Base-by-base conservation (phyloP, 2,329 filamentous ascomycete genomes). In the Trichoderma lentiforme region DNA sequence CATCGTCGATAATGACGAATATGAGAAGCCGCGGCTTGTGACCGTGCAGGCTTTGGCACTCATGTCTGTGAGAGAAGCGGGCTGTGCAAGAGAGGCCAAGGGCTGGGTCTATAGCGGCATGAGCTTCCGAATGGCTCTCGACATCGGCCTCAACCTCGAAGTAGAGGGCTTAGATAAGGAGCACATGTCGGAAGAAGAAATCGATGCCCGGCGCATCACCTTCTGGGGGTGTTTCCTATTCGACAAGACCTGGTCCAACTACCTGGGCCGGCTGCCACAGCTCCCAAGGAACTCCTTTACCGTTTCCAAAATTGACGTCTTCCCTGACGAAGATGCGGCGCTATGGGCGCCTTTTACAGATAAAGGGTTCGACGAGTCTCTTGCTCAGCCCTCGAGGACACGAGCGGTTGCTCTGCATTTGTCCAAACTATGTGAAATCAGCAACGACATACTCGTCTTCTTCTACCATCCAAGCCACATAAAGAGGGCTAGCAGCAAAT, bases 141-240 rank as follows among this genome's bases (percentile, higher is more conserved):
- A 99, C 77, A 88, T 99, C 74, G 96, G 96, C 0, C 85, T 99
- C 68, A 97, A 98, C 77, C 88, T 98, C 21, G 93, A 97, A 78
- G 89, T 92, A 1, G 88, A 89, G 21, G 89, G 89, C 9, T 86
- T 93, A 72, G 88, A 87, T 72, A 86, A 84, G 72, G 85, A 87
- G 65, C 81, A 84, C 32, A 86, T 95, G 75, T 90, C 90, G 73
- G 93, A 97, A 72, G 88, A 92, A 61, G 95, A 98, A 80, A 88
- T 97, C 51, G 96, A 99, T 82, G 95, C 94, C 3, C 87, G 96
- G 51, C 88, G 93, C 68, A 91, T 98, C 56, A 98, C 96, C 0
- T 98, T 98, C 78, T 98, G 96, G 96, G 96, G 96, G 7, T 98
- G 95, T 80, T 98, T 96, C 81, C 83, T 97, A n/a, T 97, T 98